Percentiles rank a stretch among this genome's conserved stretches.
Conservation (phyloP, 176 grass and related monocot genomes). For the Rhynchospora pubera region DNA sequence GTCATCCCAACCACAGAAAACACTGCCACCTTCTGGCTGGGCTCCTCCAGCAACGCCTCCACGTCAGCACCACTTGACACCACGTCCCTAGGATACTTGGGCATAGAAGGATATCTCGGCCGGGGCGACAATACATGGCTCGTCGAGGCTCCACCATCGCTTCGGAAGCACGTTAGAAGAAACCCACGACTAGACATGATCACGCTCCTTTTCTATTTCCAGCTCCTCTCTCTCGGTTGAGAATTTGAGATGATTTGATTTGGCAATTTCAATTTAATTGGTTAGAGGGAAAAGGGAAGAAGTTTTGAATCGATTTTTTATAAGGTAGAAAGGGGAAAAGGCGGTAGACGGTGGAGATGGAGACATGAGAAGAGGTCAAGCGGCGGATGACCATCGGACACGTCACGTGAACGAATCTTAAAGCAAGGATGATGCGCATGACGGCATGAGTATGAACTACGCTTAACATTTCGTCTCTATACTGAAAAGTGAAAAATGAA, state of each 20-base stretch:
- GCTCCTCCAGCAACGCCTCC: constrained; percentile 35
- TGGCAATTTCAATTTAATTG: background rate
- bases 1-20: constrained; percentile 76
- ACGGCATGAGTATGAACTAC: too few species aligned
- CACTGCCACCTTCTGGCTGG: constrained; percentile 40
- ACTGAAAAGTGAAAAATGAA: too few species aligned
- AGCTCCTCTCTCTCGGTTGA: too few species aligned
- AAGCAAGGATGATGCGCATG: background rate
- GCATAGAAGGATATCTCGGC: constrained; percentile 66
- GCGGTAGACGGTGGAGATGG: background rate
- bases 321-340: background rate
- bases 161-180: constrained; percentile 40
- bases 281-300: background rate
- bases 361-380: background rate
- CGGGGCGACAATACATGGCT: constrained; percentile 40
- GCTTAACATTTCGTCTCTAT: too few species aligned
- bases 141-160: constrained; percentile 28
- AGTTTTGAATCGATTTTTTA: background rate
- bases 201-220: background rate
- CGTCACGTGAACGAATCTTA: background rate
- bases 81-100: constrained; percentile 39
- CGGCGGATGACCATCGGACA: background rate
- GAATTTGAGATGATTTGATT: background rate
- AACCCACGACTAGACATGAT: constrained; percentile 24
- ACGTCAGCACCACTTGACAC: constrained; percentile 18